Conservation (phyloP, 2,329 filamentous ascomycete species). For the Metarhizium humberi region DNA sequence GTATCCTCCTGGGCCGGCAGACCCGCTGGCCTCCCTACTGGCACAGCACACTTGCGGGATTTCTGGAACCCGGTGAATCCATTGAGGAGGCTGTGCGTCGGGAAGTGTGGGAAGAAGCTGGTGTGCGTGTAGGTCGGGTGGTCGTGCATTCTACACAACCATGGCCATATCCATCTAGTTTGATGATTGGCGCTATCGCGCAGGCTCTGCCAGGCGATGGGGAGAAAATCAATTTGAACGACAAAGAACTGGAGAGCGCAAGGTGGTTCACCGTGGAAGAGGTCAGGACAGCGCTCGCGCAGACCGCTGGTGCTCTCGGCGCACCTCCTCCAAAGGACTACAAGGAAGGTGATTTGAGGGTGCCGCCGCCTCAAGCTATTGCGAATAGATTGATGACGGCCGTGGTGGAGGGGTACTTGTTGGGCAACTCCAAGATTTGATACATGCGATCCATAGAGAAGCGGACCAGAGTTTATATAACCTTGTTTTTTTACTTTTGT, state of each 20-base stretch:
- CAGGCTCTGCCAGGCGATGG: slow-evolving; percentile 65
- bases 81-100: slow-evolving; percentile 76
- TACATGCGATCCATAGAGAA: background rate
- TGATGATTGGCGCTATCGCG: slow-evolving; percentile 83
- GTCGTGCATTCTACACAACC: slow-evolving; percentile 78
- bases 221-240: slow-evolving; percentile 77
- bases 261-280: slow-evolving; percentile 82
- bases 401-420: slow-evolving; percentile 66
- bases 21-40: slow-evolving; percentile 75
- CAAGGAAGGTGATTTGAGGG: slow-evolving; percentile 64
- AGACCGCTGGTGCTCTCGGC: slow-evolving; percentile 57
- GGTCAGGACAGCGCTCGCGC: slow-evolving; percentile 61
- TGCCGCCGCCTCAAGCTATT: slow-evolving; percentile 85
- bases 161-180: slow-evolving; percentile 76
- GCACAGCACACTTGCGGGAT: slow-evolving; percentile 85
- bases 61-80: slow-evolving; percentile 77
- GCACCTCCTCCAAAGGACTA: slow-evolving; percentile 56
- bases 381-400: slow-evolving; percentile 80
- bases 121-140: slow-evolving; percentile 66
- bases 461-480: background rate
- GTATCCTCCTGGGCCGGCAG: slow-evolving; percentile 74
- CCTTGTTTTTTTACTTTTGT: background rate
- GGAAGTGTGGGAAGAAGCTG: slow-evolving; percentile 81
- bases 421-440: slow-evolving; percentile 42
- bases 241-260: slow-evolving; percentile 84